phyloP scores from a whole-genome alignment of 352 stramenopile genomes.

The Aphanomyces invadans region DNA sequence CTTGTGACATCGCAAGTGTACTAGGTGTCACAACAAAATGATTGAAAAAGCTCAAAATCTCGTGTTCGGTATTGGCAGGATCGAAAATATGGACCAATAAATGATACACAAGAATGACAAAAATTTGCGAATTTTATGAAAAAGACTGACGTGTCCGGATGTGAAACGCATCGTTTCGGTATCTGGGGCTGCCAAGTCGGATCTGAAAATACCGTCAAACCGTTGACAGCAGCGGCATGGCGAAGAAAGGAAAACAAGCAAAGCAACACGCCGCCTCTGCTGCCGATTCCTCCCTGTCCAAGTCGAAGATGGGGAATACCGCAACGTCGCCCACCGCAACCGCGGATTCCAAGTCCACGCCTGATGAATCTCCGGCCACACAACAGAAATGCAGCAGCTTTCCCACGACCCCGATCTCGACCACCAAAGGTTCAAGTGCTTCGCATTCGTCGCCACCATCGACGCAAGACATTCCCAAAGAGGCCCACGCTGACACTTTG shows the following conservation, averaged over 20 bases:
- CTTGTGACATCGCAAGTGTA: not conserved
- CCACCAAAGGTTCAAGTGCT: conserved; percentile 21
- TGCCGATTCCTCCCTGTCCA: conserved; percentile 23
- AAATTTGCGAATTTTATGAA: too few relatives aligned
- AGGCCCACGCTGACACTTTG: conserved; percentile 30
- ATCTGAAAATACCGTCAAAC: conserved; percentile 3
- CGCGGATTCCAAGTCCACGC: not conserved
- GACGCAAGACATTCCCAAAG: conserved; percentile 30
- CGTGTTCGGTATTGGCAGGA: not conserved
- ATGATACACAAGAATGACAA: not conserved
- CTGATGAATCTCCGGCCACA: not conserved
- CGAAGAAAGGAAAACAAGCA: conserved; percentile 53
- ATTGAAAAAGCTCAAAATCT: not conserved
- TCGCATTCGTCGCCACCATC: conserved; percentile 13
- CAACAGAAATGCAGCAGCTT: conserved; percentile 21
- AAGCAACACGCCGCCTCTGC: conserved; percentile 22
- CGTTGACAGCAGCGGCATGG: conserved; percentile 30
- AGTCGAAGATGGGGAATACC: not conserved
- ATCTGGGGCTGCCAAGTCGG: conserved; percentile 1
- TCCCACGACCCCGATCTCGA: conserved; percentile 24
- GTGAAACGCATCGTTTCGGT: not conserved
- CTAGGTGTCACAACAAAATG: not conserved
- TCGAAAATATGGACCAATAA: not conserved
- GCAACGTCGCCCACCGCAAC: not conserved
- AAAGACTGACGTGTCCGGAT: not conserved